These are phyloP conservation scores for Fraxinus xanthoxyloides DNA, from an alignment of 305 asterid genomes.

Conservation along the genomic window DNA sequence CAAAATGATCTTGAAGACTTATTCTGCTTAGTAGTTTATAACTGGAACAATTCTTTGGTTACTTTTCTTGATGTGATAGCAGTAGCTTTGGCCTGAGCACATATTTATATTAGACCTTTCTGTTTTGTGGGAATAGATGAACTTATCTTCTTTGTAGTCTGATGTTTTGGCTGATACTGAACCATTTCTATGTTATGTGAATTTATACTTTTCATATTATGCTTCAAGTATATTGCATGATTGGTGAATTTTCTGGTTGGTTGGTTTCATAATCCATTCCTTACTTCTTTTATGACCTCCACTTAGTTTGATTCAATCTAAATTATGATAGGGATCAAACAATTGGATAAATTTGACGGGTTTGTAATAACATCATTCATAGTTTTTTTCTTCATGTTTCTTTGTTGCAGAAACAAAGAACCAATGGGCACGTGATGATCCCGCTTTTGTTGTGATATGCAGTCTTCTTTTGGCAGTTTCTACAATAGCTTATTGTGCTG, in stretches of 20 bases:
- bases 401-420: constrained; percentile 68
- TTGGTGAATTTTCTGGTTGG: not conserved
- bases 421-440: constrained; percentile 65
- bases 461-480: constrained; percentile 44
- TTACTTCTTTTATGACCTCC: not conserved
- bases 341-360: constrained; percentile 17
- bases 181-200: not conserved
- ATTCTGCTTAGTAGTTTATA: not conserved
- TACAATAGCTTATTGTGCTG: constrained; percentile 44
- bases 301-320: not conserved
- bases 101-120: not conserved
- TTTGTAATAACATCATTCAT: constrained; percentile 17
- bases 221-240: constrained; percentile 2
- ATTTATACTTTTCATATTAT: not conserved
- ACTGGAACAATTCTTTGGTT: not conserved
- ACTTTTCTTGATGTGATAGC: not conserved
- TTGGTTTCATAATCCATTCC: not conserved
- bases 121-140: not conserved
- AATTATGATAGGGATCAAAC: not conserved
- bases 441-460: constrained; percentile 51
- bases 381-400: constrained; percentile 12
- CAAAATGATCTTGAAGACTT: not conserved
- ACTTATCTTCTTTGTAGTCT: not conserved
- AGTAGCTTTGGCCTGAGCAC: not conserved
- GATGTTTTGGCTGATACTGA: not conserved